Evolutionary conservation across 768 basidiomycete genomes (phyloP).

Genomic region (Hortiboletus campestris): DNA sequence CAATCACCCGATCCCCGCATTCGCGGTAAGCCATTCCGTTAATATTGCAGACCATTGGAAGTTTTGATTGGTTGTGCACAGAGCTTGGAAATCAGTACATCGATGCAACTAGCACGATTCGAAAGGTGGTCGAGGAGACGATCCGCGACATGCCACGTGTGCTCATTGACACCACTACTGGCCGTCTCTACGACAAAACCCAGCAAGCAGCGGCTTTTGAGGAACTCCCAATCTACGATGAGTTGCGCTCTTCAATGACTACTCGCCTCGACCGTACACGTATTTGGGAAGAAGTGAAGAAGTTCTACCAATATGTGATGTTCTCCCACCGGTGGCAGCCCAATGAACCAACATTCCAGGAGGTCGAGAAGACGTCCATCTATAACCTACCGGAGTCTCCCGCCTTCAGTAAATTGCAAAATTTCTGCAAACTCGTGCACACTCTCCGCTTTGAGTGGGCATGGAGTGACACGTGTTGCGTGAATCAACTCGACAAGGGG

Average conservation of each 20-base stretch:
- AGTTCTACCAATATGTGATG: constrained; percentile 3
- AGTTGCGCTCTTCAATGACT: neutral
- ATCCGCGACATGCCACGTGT: neutral
- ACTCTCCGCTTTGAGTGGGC: neutral
- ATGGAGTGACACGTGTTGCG: constrained; percentile 2
- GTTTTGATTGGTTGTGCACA: neutral
- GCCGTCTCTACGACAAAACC: neutral
- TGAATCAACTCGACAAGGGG: neutral
- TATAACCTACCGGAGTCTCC: neutral
- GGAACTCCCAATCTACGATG: neutral
- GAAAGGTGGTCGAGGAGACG: neutral
- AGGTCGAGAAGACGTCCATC: neutral
- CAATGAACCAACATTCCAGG: neutral
- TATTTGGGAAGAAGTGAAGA: neutral
- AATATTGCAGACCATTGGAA: neutral
- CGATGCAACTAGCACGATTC: neutral
- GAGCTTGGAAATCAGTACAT: neutral
- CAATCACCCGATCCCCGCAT: neutral
- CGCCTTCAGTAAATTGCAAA: neutral
- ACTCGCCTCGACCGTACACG: neutral
- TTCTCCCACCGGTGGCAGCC: constrained; percentile 2
- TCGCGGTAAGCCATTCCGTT: neutral
- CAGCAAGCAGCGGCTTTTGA: neutral
- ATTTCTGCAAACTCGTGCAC: neutral
- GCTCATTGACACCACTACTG: neutral